These are phyloP conservation scores for Apiotrichum montevideense DNA, from an alignment of 1,284 basidiomycete genomes.

Conservation along the genomic window DNA sequence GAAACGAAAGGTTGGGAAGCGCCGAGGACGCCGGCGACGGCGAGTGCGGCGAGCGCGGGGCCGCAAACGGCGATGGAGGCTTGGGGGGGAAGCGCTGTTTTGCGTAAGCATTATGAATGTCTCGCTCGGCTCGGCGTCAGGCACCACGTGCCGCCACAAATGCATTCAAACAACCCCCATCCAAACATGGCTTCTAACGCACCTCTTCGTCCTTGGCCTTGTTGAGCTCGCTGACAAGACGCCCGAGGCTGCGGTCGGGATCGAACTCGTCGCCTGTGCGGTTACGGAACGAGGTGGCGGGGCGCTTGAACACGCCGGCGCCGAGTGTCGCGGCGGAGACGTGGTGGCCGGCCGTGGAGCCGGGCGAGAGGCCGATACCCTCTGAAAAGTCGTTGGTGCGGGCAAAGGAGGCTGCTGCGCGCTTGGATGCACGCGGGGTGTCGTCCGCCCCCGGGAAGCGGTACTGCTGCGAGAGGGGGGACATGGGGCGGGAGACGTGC, in stretches of 20 bases:
- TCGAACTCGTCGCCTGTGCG: constrained; percentile 72
- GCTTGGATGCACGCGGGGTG: constrained; percentile 9
- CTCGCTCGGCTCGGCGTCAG: no score
- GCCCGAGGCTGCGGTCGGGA: constrained; percentile 70
- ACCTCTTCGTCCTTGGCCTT: constrained; percentile 37
- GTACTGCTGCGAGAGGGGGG: constrained; percentile 5
- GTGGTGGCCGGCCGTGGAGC: constrained; percentile 78
- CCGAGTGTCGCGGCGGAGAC: constrained; percentile 77
- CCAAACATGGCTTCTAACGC: no score
- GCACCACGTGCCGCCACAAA: neutral
- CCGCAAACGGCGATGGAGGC: constrained; percentile 9
- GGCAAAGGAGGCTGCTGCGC: neutral
- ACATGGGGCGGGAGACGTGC: neutral
- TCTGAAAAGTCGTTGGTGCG: constrained; percentile 1
- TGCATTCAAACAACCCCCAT: constrained; percentile 6
- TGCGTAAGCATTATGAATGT: no score
- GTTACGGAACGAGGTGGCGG: constrained; percentile 29
- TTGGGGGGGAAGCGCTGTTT: constrained; percentile 9
- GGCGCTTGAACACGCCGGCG: constrained; percentile 59
- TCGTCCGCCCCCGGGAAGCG: neutral
- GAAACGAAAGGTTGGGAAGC: constrained; percentile 49
- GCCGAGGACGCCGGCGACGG: constrained; percentile 10
- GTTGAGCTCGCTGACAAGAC: constrained; percentile 45
- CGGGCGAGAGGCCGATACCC: constrained; percentile 45
- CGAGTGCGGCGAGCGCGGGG: constrained; percentile 11